These are phyloP conservation scores for Schizophyllum amplum DNA, from an alignment of 1,284 basidiomycete genomes.

Conservation along the genomic window DNA sequence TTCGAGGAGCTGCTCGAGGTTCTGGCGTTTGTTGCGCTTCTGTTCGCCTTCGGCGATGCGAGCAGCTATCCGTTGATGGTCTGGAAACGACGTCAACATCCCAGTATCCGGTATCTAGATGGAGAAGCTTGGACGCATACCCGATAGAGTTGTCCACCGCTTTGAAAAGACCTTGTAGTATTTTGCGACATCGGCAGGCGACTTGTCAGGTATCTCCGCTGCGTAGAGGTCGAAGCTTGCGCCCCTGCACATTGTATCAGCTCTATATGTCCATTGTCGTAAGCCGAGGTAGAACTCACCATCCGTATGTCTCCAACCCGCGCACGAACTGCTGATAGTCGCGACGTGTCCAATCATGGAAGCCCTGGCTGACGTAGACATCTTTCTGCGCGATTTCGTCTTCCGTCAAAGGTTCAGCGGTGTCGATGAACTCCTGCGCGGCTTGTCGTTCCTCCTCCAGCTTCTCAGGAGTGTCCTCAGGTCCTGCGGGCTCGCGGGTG, in stretches of 20 bases:
- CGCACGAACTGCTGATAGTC: conserved; percentile 90
- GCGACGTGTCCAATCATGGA: conserved; percentile 85
- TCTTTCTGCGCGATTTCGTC: conserved; percentile 81
- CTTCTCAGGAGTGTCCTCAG: conserved; percentile 76
- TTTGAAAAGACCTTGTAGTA: conserved; percentile 89
- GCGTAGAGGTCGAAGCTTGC: conserved; percentile 75
- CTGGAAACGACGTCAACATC: conserved; percentile 26
- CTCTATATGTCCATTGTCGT: conserved; percentile 3
- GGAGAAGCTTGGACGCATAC: conserved; percentile 40
- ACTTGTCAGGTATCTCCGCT: conserved; percentile 84
- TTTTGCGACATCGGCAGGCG: conserved; percentile 67
- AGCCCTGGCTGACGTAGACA: conserved; percentile 70
- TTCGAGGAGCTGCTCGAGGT: conserved; percentile 68
- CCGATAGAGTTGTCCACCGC: conserved; percentile 81
- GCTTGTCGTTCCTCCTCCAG: conserved; percentile 76
- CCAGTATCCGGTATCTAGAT: background rate
- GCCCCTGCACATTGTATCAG: conserved; percentile 36
- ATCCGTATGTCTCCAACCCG: conserved; percentile 82
- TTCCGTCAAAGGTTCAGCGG: conserved; percentile 84
- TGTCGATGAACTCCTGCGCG: conserved; percentile 88
- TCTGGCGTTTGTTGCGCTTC: conserved; percentile 81
- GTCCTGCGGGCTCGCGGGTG: conserved; percentile 57
- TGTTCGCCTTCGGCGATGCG: conserved; percentile 81
- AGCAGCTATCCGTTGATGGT: conserved; percentile 75
- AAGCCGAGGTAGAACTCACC: conserved; percentile 55